Evolutionary conservation across 176 grass and related monocot species (phyloP).

Genomic region (Canna indica): DNA sequence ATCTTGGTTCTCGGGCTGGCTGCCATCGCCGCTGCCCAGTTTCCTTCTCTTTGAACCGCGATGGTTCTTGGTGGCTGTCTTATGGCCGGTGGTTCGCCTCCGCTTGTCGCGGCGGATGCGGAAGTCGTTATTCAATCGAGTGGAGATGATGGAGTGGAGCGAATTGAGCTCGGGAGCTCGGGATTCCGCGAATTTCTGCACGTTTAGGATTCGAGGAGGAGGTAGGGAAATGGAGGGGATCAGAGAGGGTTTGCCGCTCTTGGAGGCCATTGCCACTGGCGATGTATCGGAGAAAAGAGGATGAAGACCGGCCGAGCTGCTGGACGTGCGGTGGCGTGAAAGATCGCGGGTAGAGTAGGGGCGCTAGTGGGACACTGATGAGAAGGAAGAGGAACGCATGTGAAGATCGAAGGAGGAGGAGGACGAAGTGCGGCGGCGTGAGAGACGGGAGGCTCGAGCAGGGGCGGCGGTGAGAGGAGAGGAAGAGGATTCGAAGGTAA

Average conservation of each 20-base stretch:
- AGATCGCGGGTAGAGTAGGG: too few relatives aligned
- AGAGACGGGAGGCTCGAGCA: too few relatives aligned
- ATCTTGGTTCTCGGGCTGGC: neutral
- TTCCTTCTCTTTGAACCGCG: constrained; percentile 10
- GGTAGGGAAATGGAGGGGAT: constrained; percentile 13
- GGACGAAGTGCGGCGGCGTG: too few relatives aligned
- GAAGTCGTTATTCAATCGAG: constrained; percentile 28
- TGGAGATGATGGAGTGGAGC: constrained; percentile 44
- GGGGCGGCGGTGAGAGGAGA: too few relatives aligned
- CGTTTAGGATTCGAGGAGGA: constrained; percentile 42
- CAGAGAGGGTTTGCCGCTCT: neutral
- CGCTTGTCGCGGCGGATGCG: constrained; percentile 42
- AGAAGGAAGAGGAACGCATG: too few relatives aligned
- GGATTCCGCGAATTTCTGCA: constrained; percentile 50
- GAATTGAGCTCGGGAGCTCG: constrained; percentile 45
- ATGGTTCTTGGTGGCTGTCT: constrained; percentile 27
- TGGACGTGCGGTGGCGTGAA: too few relatives aligned
- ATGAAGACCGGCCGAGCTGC: too few relatives aligned
- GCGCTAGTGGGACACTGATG: too few relatives aligned
- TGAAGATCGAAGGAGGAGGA: too few relatives aligned
- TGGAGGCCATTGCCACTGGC: neutral
- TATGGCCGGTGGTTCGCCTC: constrained; percentile 67
- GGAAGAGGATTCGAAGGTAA: too few relatives aligned
- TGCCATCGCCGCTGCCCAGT: neutral
- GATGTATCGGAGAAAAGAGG: too few relatives aligned